These are phyloP conservation scores for Favolaschia claudopus DNA, from an alignment of 768 basidiomycete genomes.

Conservation along the genomic window DNA sequence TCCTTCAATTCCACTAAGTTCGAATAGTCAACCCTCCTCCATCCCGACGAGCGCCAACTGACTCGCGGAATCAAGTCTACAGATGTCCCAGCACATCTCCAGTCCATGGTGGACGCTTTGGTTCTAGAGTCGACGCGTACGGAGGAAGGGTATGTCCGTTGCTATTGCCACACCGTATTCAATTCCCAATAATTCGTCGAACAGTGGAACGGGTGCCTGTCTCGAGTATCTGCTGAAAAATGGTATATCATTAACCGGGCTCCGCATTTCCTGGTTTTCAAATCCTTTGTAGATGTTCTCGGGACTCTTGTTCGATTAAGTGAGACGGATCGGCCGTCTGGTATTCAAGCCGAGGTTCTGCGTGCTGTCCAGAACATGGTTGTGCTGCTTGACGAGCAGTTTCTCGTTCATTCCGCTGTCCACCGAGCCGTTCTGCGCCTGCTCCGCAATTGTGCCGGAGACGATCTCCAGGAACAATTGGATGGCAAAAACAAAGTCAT, in stretches of 20 bases:
- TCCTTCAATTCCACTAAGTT: constrained; percentile 16
- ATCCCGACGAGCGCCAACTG: constrained; percentile 91
- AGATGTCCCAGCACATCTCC: constrained; percentile 77
- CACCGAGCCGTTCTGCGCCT: constrained; percentile 88
- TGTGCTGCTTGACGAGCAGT: constrained; percentile 89
- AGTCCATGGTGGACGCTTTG: constrained; percentile 84
- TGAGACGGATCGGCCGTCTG: constrained; percentile 83
- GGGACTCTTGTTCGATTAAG: constrained; percentile 86
- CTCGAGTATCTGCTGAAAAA: constrained; percentile 92
- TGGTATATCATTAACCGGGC: constrained; percentile 50
- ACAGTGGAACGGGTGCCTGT: constrained; percentile 86
- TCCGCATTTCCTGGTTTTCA: neutral
- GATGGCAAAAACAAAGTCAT: constrained; percentile 79
- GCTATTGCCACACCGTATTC: neutral
- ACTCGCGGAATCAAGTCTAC: constrained; percentile 83
- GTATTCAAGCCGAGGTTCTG: constrained; percentile 91
- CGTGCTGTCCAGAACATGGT: constrained; percentile 91
- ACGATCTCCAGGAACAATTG: constrained; percentile 87
- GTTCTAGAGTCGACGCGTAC: constrained; percentile 85
- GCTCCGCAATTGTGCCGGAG: constrained; percentile 88
- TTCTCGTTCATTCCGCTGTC: constrained; percentile 89
- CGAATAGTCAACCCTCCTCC: constrained; percentile 76
- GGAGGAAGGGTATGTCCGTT: constrained; percentile 81
- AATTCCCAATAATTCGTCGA: constrained; percentile 18
- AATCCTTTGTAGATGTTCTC: constrained; percentile 68